phyloP scores from a whole-genome alignment of 176 grass and related monocot species.

The Aechmea fasciata region DNA sequence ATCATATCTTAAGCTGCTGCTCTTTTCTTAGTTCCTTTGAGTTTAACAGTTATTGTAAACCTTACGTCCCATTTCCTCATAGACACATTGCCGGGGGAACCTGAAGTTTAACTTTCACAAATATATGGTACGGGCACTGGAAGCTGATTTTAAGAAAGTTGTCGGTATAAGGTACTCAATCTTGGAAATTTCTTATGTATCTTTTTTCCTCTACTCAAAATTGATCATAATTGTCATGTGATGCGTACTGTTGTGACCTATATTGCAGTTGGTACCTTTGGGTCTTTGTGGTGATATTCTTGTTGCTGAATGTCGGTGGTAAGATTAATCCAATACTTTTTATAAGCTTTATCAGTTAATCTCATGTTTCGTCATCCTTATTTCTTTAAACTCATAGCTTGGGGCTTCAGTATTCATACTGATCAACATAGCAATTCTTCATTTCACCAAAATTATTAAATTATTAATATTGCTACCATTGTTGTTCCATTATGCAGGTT shows the following conservation, averaged over 20 bases:
- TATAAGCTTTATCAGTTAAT: not conserved
- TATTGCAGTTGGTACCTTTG: slow-evolving; percentile 76
- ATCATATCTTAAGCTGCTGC: not conserved
- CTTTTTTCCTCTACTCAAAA: not conserved
- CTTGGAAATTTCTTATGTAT: slow-evolving; percentile 5
- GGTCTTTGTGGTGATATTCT: slow-evolving; percentile 88
- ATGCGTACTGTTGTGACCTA: not conserved
- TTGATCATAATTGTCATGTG: no score
- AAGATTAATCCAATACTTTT: slow-evolving; percentile 10
- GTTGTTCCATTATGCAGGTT: slow-evolving; percentile 39
- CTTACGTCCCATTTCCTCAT: not conserved
- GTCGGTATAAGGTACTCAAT: slow-evolving; percentile 72
- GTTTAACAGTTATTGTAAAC: not conserved
- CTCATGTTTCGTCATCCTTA: not conserved
- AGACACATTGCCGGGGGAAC: slow-evolving; percentile 76
- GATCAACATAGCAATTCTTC: not conserved
- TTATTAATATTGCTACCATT: not conserved
- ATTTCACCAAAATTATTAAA: not conserved
- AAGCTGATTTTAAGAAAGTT: slow-evolving; percentile 92
- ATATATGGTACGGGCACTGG: slow-evolving; percentile 75
- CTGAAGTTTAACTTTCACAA: slow-evolving; percentile 82
- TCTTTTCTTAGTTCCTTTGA: not conserved
- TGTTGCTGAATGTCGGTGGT: slow-evolving; percentile 89
- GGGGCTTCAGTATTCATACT: no score
- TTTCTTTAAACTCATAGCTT: not conserved